Evolutionary conservation across 2,329 filamentous ascomycete species (phyloP).

Genomic region (Aspergillus amoenus): DNA sequence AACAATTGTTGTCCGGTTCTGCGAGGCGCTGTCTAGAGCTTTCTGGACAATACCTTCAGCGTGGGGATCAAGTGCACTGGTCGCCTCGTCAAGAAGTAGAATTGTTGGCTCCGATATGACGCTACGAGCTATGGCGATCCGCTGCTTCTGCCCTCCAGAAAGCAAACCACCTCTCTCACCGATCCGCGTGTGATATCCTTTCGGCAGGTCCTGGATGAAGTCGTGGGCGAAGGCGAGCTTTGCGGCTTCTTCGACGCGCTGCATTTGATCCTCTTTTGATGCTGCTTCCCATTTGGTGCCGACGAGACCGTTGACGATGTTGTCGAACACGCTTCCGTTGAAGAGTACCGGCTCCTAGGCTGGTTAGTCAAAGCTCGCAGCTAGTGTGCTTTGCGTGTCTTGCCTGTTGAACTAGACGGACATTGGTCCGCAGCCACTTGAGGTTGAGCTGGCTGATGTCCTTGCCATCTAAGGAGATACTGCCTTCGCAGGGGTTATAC

Average conservation of each 20-base stretch:
- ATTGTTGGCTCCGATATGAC: constrained; percentile 90
- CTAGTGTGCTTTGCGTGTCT: too few species aligned
- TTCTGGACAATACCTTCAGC: constrained; percentile 93
- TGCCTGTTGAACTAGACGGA: constrained; percentile 80
- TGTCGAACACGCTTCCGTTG: constrained; percentile 81
- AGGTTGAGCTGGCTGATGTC: constrained; percentile 81
- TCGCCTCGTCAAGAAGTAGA: constrained; percentile 90
- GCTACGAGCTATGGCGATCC: constrained; percentile 89
- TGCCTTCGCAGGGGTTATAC: constrained; percentile 81
- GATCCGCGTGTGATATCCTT: constrained; percentile 92
- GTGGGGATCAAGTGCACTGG: constrained; percentile 88
- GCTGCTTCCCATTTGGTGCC: constrained; percentile 74
- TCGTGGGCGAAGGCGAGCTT: constrained; percentile 92
- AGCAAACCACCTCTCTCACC: constrained; percentile 90
- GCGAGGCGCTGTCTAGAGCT: constrained; percentile 79
- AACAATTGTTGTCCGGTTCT: constrained; percentile 88
- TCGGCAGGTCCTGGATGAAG: constrained; percentile 77
- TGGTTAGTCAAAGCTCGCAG: too few species aligned
- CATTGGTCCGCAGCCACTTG: constrained; percentile 86
- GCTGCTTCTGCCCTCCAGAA: constrained; percentile 94
- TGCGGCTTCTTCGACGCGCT: constrained; percentile 78
- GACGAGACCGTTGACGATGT: constrained; percentile 87
- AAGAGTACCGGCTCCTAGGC: constrained; percentile 76
- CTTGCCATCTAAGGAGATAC: constrained; percentile 78
- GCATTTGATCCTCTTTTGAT: constrained; percentile 64